Evolutionary conservation across 345 rosid genomes (phyloP).

Genomic region (Stellera chamaejasme): DNA sequence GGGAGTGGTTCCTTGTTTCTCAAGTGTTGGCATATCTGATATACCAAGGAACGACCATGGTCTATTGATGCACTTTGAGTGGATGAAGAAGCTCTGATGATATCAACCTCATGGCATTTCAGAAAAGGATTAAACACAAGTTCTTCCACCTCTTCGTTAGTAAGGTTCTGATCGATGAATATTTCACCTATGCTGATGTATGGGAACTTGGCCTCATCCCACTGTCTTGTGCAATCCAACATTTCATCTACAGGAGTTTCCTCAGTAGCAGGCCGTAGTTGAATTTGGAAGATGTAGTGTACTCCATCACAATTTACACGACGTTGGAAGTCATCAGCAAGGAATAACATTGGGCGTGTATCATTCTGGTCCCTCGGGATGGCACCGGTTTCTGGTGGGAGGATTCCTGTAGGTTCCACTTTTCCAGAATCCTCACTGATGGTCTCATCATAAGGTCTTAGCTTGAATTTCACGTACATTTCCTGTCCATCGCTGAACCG

Average conservation of each 20-base stretch:
- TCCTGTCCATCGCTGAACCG: conserved; percentile 49
- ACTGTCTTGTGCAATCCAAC: conserved; percentile 57
- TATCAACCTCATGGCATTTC: conserved; percentile 38
- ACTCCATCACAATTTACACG: conserved; percentile 38
- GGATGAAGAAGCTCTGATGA: conserved; percentile 42
- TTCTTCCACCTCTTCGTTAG: conserved; percentile 40
- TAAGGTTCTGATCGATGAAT: conserved; percentile 34
- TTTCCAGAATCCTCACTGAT: conserved; percentile 46
- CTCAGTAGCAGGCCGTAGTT: conserved; percentile 38
- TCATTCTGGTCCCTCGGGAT: conserved; percentile 49
- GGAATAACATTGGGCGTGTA: conserved; percentile 50
- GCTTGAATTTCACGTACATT: conserved; percentile 57
- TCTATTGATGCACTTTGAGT: conserved; percentile 65
- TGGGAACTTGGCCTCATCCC: conserved; percentile 51
- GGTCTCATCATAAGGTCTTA: conserved; percentile 36
- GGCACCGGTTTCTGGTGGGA: conserved; percentile 78
- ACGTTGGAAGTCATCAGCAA: conserved; percentile 45
- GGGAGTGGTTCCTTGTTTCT: conserved; percentile 55
- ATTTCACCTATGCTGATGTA: conserved; percentile 43
- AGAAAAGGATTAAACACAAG: conserved; percentile 49
- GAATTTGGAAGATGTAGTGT: conserved; percentile 51
- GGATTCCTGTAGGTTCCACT: conserved; percentile 54
- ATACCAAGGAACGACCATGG: conserved; percentile 58
- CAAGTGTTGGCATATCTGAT: conserved; percentile 55
- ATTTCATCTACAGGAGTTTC: conserved; percentile 36